Evolutionary conservation across 2,329 filamentous ascomycete species (phyloP).

Genomic region (Aspergillus sp.): DNA sequence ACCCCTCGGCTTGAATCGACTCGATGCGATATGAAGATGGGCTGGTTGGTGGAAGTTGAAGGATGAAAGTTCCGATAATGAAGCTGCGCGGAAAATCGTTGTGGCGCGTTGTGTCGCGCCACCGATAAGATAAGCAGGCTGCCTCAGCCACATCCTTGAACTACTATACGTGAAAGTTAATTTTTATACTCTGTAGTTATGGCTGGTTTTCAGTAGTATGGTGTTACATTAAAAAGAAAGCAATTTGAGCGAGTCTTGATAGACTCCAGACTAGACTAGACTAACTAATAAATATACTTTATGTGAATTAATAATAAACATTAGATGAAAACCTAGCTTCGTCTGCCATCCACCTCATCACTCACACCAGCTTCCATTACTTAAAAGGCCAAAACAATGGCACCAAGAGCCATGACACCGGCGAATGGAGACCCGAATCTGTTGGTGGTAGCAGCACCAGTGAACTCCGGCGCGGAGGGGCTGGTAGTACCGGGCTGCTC

Average conservation of each 20-base stretch:
- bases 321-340: background rate
- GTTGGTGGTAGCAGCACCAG: slow-evolving; percentile 6
- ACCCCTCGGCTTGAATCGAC: slow-evolving; percentile 15
- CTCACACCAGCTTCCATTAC: background rate
- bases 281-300: background rate
- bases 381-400: slow-evolving; percentile 6
- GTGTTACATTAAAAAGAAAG: background rate
- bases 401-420: slow-evolving; percentile 8
- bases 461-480: slow-evolving; percentile 1
- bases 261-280: background rate
- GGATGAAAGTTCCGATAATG: background rate
- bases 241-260: background rate
- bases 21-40: background rate
- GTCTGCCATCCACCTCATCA: background rate
- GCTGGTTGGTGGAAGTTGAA: slow-evolving; percentile 6
- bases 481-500: slow-evolving; percentile 2
- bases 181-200: background rate
- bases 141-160: background rate
- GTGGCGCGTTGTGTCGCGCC: slow-evolving; percentile 27
- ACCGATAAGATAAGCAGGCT: slow-evolving; percentile 35
- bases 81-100: slow-evolving; percentile 39
- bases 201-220: background rate
- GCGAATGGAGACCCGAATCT: slow-evolving; percentile 4
- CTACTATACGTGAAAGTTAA: background rate
- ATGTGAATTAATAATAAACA: slow-evolving; percentile 8